These are phyloP conservation scores for Fistulifera pelliculosa DNA, from an alignment of 108 stramenopile genomes.

Conservation along the genomic window DNA sequence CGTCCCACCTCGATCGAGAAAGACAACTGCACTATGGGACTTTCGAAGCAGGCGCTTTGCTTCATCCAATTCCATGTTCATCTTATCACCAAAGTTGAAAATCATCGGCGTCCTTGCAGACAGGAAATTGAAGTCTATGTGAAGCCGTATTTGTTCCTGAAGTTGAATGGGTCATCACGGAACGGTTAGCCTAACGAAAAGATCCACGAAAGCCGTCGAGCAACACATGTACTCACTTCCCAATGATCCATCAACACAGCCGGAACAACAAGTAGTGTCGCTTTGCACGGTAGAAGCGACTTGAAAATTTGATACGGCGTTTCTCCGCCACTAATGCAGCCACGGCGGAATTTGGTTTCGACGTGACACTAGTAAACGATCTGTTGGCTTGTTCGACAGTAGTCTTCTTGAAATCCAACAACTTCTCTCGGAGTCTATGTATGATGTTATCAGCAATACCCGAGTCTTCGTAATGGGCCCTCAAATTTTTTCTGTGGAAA, in stretches of 20 bases:
- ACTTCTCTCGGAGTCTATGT: slow-evolving; percentile 1
- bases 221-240: slow-evolving; percentile 30
- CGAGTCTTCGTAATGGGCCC: too few species aligned
- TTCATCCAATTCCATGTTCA: slow-evolving; percentile 21
- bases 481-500: neutral
- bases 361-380: slow-evolving; percentile 28
- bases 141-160: slow-evolving; percentile 51
- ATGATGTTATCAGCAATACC: too few species aligned
- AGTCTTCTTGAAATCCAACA: slow-evolving; percentile 35
- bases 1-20: slow-evolving; percentile 52
- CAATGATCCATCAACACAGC: slow-evolving; percentile 63
- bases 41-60: slow-evolving; percentile 18
- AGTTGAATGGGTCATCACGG: neutral
- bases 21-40: slow-evolving; percentile 44
- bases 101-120: slow-evolving; percentile 22
- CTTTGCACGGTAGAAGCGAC: slow-evolving; percentile 33
- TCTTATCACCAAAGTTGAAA: slow-evolving; percentile 27
- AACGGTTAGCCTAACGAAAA: neutral
- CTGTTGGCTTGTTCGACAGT: slow-evolving; percentile 35
- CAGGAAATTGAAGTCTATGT: slow-evolving; percentile 47
- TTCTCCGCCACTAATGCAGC: slow-evolving; percentile 39
- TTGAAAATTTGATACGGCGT: slow-evolving; percentile 26
- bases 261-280: slow-evolving; percentile 73
- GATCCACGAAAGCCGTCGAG: neutral
- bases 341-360: slow-evolving; percentile 39